phyloP scores from a whole-genome alignment of 805 yeast species.

The Pichia cabralensis region DNA sequence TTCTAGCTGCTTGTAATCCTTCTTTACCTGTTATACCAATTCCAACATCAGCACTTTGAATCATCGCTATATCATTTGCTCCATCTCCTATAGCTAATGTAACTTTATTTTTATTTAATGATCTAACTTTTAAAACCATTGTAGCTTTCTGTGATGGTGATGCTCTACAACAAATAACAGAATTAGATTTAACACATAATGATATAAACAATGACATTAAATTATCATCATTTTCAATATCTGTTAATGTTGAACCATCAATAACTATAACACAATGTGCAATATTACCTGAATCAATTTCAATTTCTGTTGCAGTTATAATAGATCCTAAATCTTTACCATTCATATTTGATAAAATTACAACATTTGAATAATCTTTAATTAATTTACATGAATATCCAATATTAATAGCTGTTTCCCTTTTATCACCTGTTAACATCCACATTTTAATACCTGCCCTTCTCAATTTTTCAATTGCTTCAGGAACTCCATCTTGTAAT shows the following conservation, averaged over 20 bases:
- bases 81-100: conserved; percentile 98
- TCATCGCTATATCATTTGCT: conserved; percentile 99
- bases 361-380: conserved; percentile 85
- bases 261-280: conserved; percentile 94
- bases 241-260: conserved; percentile 81
- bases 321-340: conserved; percentile 45
- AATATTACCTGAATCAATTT: conserved; percentile 58
- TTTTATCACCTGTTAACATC: conserved; percentile 98
- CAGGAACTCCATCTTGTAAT: conserved; percentile 93
- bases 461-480: conserved; percentile 81
- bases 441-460: conserved; percentile 92
- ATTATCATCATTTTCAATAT: conserved; percentile 64
- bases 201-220: conserved; percentile 71
- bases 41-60: conserved; percentile 96
- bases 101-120: conserved; percentile 56
- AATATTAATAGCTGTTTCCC: conserved; percentile 96
- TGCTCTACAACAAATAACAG: conserved; percentile 92
- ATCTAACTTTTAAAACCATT: conserved; percentile 75
- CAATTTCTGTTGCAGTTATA: conserved; percentile 68
- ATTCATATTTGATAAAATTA: conserved; percentile 36
- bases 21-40: conserved; percentile 96
- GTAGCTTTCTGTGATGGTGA: conserved; percentile 94
- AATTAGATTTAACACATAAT: conserved; percentile 76
- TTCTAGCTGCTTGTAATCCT: conserved; percentile 92
- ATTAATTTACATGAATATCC: conserved; percentile 91